These are phyloP conservation scores for Brassica incana DNA, from an alignment of 345 rosid genomes.

Conservation along the genomic window DNA sequence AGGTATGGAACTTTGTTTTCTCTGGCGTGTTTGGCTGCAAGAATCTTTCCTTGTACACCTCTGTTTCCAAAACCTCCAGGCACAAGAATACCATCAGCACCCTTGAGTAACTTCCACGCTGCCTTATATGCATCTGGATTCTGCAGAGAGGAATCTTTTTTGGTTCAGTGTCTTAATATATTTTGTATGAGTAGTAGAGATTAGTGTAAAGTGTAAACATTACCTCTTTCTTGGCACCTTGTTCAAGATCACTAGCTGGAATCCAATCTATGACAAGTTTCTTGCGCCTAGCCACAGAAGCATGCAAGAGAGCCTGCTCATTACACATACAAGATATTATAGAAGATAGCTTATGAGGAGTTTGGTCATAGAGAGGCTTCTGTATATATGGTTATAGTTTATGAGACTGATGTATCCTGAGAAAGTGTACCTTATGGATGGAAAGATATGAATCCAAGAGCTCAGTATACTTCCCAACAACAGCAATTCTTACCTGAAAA, in stretches of 20 bases:
- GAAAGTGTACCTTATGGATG: slow-evolving; percentile 56
- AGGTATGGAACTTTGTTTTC: slow-evolving; percentile 83
- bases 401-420: background rate
- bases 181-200: background rate
- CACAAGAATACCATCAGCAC: slow-evolving; percentile 88
- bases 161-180: slow-evolving; percentile 27
- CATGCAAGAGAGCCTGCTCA: slow-evolving; percentile 92
- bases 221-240: slow-evolving; percentile 59
- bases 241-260: slow-evolving; percentile 88
- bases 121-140: slow-evolving; percentile 70
- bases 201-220: slow-evolving; percentile 16
- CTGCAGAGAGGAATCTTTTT: slow-evolving; percentile 44
- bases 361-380: background rate
- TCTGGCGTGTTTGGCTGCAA: slow-evolving; percentile 87
- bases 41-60: slow-evolving; percentile 93
- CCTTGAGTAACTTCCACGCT: slow-evolving; percentile 82
- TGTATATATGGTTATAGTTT: background rate
- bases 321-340: slow-evolving; percentile 14
- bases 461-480: slow-evolving; percentile 95
- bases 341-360: background rate
- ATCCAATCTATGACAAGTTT: slow-evolving; percentile 87
- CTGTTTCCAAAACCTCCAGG: slow-evolving; percentile 99
- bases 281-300: slow-evolving; percentile 70
- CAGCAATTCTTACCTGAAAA: slow-evolving; percentile 82
- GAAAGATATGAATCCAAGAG: slow-evolving; percentile 95